Base-by-base conservation (phyloP, 2,329 filamentous ascomycete genomes). In the Dactylellina cionopaga region DNA sequence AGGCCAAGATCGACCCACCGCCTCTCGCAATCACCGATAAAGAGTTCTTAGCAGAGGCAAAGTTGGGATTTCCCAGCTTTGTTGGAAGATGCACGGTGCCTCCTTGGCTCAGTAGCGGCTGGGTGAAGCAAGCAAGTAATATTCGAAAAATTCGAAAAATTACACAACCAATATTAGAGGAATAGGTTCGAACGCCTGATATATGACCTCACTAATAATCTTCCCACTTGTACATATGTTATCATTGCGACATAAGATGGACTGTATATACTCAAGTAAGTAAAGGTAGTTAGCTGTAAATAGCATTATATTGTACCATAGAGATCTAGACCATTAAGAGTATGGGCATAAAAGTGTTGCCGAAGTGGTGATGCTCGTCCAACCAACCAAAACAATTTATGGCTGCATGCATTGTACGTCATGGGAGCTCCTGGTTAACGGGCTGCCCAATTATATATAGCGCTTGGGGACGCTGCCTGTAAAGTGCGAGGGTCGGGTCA, bases 361-460 rank as follows among this genome's bases (percentile, higher is more conserved):
- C 25, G 25, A 22, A 35, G 39, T 62, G 52, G 35, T 56, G 37
- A n/a, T n/a, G n/a, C n/a, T n/a, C 43, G 39, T 47, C 39, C 59
- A 41, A 29, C 68, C 51, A 72, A 64, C 58, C 58, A 59, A n/a
- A 55, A 65, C 22, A 39, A 39, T 25, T 25, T 51, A 71, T 19
- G n/a, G 31, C 51, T 65, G 41, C 59, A 59, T 72, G 68, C 68
- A 65, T 44, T 60, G 68, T 72, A 72, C 68, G 68, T 72, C 68
- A 72, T 64, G 68, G 33, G 59, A 72, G 51, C 68, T 71, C 63
- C 60, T 31, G n/a, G n/a, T n/a, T n/a, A n/a, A n/a, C n/a, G 41
- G 58, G 29, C 46, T 39, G 29, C 65, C 39, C 49, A 47, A 55
- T 52, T 52, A 54, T 54, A 29, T 63, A 39, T 52, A 56, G 54